These are phyloP conservation scores for Kodamaea neixiangensis DNA, from an alignment of 805 yeast species.

Conservation along the genomic window DNA sequence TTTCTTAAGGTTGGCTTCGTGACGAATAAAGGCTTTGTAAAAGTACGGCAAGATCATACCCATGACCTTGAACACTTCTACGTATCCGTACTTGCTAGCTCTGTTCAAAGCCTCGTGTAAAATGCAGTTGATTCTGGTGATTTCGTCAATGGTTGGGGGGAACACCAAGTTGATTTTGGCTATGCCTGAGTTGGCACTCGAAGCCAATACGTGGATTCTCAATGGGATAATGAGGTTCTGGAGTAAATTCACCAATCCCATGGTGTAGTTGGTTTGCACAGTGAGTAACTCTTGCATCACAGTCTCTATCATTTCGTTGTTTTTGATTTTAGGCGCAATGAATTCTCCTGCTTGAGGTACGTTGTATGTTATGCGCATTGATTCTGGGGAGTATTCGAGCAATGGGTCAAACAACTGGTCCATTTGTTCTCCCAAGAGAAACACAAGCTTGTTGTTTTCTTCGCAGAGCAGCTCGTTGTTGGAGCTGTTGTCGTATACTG, in stretches of 20 bases:
- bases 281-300: slow-evolving; percentile 67
- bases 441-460: slow-evolving; percentile 74
- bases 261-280: slow-evolving; percentile 75
- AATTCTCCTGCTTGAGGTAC: slow-evolving; percentile 47
- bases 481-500: slow-evolving; percentile 55
- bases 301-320: slow-evolving; percentile 35
- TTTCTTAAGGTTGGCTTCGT: slow-evolving; percentile 84
- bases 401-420: slow-evolving; percentile 89
- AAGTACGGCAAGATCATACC: slow-evolving; percentile 85
- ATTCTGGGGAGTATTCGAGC: slow-evolving; percentile 89
- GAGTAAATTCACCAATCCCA: slow-evolving; percentile 68
- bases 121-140: slow-evolving; percentile 85
- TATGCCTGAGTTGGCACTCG: slow-evolving; percentile 55
- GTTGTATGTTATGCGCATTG: slow-evolving; percentile 67
- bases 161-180: slow-evolving; percentile 73
- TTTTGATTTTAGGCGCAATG: slow-evolving; percentile 2
- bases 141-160: slow-evolving; percentile 95
- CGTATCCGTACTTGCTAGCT: slow-evolving; percentile 69
- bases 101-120: slow-evolving; percentile 70
- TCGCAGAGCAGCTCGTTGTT: slow-evolving; percentile 48
- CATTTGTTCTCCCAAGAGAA: slow-evolving; percentile 76
- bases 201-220: slow-evolving; percentile 65
- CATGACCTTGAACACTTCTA: slow-evolving; percentile 77
- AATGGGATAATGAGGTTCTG: slow-evolving; percentile 80
- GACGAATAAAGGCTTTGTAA: slow-evolving; percentile 89